These are phyloP conservation scores for Rhodotorula sp. DNA, from an alignment of 1,284 basidiomycete species.

Conservation along the genomic window DNA sequence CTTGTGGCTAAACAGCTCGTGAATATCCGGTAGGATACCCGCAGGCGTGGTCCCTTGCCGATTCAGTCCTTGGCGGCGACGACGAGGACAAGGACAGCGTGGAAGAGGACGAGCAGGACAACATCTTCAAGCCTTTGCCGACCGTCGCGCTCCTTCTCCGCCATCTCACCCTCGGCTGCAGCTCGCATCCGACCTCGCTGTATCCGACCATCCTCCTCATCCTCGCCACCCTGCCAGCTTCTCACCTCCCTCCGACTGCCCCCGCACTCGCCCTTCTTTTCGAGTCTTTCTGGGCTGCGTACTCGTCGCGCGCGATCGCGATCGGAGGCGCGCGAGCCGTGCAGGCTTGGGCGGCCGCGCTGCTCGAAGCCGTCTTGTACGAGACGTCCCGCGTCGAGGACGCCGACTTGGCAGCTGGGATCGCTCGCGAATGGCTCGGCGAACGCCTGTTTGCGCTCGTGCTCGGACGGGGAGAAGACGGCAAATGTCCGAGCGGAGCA, in stretches of 20 bases:
- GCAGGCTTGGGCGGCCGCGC: slow-evolving; percentile 63
- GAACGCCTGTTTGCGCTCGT: slow-evolving; percentile 4
- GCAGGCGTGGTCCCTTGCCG: slow-evolving; percentile 45
- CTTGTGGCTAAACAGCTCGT: background rate
- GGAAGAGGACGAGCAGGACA: slow-evolving; percentile 3
- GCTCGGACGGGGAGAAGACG: background rate
- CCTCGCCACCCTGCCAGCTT: slow-evolving; percentile 70
- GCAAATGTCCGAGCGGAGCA: background rate
- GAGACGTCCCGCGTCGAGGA: slow-evolving; percentile 50
- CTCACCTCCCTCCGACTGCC: slow-evolving; percentile 48
- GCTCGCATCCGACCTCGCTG: slow-evolving; percentile 68
- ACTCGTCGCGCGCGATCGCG: slow-evolving; percentile 64
- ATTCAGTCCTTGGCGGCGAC: slow-evolving; percentile 17
- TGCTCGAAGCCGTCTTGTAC: slow-evolving; percentile 68
- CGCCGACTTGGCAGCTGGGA: slow-evolving; percentile 8
- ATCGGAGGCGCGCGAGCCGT: slow-evolving; percentile 42
- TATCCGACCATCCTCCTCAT: slow-evolving; percentile 76
- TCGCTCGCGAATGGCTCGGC: slow-evolving; percentile 29
- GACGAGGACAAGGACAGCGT: slow-evolving; percentile 3
- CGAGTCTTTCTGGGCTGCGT: slow-evolving; percentile 70
- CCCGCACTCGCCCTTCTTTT: slow-evolving; percentile 58
- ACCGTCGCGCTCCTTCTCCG: slow-evolving; percentile 57
- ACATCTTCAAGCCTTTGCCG: slow-evolving; percentile 21
- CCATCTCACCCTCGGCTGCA: slow-evolving; percentile 72
- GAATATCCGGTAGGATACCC: slow-evolving; percentile 32